Conservation (phyloP, 2,329 filamentous ascomycete genomes). For the Calonectria multiphialidica region DNA sequence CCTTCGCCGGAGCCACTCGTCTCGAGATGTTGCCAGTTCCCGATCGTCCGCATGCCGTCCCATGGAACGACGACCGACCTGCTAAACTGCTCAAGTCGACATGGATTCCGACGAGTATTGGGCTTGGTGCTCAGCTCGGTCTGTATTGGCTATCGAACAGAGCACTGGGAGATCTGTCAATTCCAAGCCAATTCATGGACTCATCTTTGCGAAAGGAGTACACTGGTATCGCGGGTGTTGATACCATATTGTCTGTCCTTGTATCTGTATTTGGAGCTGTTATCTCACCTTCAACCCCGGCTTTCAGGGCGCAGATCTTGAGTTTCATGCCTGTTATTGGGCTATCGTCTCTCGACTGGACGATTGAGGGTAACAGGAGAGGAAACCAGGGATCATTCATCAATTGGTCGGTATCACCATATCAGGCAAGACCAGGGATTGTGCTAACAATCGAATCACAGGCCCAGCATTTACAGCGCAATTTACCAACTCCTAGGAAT, state of each 20-base stretch:
- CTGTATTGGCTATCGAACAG: background rate
- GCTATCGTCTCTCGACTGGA: background rate
- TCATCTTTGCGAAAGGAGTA: background rate
- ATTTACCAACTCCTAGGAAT: background rate
- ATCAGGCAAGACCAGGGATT: too few relatives aligned
- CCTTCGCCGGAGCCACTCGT: background rate
- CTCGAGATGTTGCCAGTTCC: background rate
- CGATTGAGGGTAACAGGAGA: background rate
- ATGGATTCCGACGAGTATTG: background rate
- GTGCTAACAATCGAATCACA: background rate
- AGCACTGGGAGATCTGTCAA: background rate
- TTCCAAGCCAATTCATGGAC: background rate
- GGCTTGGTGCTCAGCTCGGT: background rate
- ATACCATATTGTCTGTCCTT: background rate
- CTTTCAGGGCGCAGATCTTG: background rate
- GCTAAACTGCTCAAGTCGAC: background rate
- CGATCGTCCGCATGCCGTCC: background rate
- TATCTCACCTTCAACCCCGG: background rate
- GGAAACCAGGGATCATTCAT: background rate
- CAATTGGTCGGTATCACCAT: background rate
- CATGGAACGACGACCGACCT: background rate
- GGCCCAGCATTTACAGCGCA: background rate
- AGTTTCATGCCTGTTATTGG: background rate
- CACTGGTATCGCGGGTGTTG: background rate
- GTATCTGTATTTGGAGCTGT: background rate